These are phyloP conservation scores for Harrya chromipes DNA, from an alignment of 768 basidiomycete genomes.

Conservation along the genomic window DNA sequence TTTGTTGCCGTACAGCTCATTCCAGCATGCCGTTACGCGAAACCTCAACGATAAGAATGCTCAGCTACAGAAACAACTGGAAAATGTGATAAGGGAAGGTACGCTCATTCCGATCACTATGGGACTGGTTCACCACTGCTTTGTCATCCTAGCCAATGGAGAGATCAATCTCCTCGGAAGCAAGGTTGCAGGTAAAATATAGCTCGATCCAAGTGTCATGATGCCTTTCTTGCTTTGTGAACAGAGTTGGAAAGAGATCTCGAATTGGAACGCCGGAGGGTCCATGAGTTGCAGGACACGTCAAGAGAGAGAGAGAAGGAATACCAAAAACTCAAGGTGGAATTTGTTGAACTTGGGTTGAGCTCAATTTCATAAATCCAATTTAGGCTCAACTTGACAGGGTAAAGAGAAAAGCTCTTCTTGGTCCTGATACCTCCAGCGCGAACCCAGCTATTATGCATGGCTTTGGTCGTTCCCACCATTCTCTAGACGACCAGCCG, in stretches of 20 bases:
- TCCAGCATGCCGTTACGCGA: conserved; percentile 79
- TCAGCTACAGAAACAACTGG: conserved; percentile 80
- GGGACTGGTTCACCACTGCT: neutral
- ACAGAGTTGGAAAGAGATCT: conserved; percentile 78
- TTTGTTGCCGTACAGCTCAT: conserved; percentile 39
- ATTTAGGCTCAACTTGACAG: conserved; percentile 72
- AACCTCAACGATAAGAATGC: conserved; percentile 81
- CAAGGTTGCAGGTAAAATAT: conserved; percentile 56
- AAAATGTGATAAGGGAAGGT: conserved; percentile 87
- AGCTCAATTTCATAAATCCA: neutral
- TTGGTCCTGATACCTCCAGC: conserved; percentile 40
- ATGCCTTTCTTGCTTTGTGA: conserved; percentile 5
- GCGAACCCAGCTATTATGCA: conserved; percentile 17
- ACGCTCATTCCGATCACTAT: neutral
- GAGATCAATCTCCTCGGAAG: conserved; percentile 68
- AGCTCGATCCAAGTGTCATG: neutral
- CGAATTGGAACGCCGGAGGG: conserved; percentile 73
- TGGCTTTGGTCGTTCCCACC: conserved; percentile 13
- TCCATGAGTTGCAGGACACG: conserved; percentile 69
- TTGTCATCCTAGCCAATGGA: conserved; percentile 55
- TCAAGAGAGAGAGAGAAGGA: conserved; percentile 80
- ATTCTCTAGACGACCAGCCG: conserved; percentile 15
- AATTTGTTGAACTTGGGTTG: neutral
- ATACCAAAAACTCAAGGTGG: conserved; percentile 81
- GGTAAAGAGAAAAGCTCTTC: conserved; percentile 75